Evolutionary conservation across 2,329 filamentous ascomycete genomes (phyloP).

Genomic region (Fusarium begoniae): DNA sequence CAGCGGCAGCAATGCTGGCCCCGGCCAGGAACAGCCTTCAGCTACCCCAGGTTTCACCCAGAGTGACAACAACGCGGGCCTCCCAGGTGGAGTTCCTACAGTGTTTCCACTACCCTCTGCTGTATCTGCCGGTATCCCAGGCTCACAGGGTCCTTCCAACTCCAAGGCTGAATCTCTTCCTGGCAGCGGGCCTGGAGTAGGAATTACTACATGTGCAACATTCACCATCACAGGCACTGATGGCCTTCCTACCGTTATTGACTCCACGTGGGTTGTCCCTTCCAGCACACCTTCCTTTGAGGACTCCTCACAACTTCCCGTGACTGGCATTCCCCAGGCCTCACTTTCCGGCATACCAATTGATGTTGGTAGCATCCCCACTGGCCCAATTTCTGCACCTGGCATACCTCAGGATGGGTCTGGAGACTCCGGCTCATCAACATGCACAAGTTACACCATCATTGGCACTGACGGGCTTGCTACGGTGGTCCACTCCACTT

Average conservation of each 20-base stretch:
- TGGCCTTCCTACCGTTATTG: slow-evolving; percentile 47
- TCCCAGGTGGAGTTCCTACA: slow-evolving; percentile 24
- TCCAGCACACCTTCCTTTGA: slow-evolving; percentile 14
- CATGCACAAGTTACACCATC: slow-evolving; percentile 35
- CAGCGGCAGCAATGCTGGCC: slow-evolving; percentile 4
- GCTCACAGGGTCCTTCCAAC: slow-evolving; percentile 13
- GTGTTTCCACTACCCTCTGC: slow-evolving; percentile 26
- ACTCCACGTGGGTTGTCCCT: slow-evolving; percentile 47
- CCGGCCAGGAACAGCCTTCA: slow-evolving; percentile 22
- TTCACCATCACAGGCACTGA: slow-evolving; percentile 47
- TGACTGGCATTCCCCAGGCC: slow-evolving; percentile 10
- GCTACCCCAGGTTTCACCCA: slow-evolving; percentile 8
- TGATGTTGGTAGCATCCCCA: slow-evolving; percentile 27
- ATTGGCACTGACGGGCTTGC: slow-evolving; percentile 36
- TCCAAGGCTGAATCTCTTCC: slow-evolving; percentile 15
- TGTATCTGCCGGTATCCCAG: slow-evolving; percentile 6
- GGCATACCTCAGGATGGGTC: slow-evolving; percentile 22
- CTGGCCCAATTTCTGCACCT: slow-evolving; percentile 7
- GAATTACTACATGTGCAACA: slow-evolving; percentile 38
- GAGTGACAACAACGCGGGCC: slow-evolving; percentile 17
- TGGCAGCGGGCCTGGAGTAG: slow-evolving; percentile 3
- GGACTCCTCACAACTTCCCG: slow-evolving; percentile 24
- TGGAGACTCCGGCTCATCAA: slow-evolving; percentile 14
- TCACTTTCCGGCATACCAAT: slow-evolving; percentile 25
- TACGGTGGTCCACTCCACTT: slow-evolving; percentile 34